Percentiles rank a stretch among this genome's conserved stretches.
These are phyloP conservation scores for Yarrowia hollandica DNA, from an alignment of 805 yeast species.

Conservation along the genomic window DNA sequence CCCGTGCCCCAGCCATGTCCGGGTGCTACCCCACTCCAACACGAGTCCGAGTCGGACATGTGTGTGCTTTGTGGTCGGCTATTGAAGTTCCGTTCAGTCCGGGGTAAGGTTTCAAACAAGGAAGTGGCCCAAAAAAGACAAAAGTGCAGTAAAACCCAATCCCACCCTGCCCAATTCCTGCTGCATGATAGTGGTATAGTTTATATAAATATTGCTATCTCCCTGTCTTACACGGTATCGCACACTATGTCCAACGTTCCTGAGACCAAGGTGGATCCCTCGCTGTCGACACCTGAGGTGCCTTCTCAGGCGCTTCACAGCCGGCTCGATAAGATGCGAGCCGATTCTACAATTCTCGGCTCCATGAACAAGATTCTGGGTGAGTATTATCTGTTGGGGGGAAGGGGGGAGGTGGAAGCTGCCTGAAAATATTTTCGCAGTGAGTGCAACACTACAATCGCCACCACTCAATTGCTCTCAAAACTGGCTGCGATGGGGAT, in stretches of 20 bases:
- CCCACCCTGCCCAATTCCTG: slow-evolving; percentile 25
- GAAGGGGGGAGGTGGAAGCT: too few relatives aligned
- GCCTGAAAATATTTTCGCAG: too few relatives aligned
- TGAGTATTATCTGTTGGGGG: too few relatives aligned
- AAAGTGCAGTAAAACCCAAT: neutral
- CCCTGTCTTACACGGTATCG: slow-evolving; percentile 12
- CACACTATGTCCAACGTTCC: slow-evolving; percentile 28
- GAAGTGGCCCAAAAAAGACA: slow-evolving; percentile 18
- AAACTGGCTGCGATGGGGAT: neutral
- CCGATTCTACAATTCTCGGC: slow-evolving; percentile 48
- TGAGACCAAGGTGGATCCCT: slow-evolving; percentile 28
- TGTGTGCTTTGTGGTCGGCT: slow-evolving; percentile 11
- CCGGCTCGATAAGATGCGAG: slow-evolving; percentile 42
- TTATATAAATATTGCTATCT: slow-evolving; percentile 24
- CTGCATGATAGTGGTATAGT: slow-evolving; percentile 23
- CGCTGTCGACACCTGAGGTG: slow-evolving; percentile 28
- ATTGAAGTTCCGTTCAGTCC: slow-evolving; percentile 29
- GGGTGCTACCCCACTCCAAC: neutral
- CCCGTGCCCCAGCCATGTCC: neutral
- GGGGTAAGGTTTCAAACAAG: slow-evolving; percentile 26
- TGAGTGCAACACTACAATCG: too few relatives aligned
- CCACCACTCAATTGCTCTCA: slow-evolving; percentile 31
- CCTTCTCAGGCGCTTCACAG: slow-evolving; percentile 17
- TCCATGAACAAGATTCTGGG: slow-evolving; percentile 51
- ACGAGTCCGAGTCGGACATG: slow-evolving; percentile 26